Evolutionary conservation across 2,329 filamentous ascomycete genomes (phyloP).

Genomic region (Venturiaceae sp.): DNA sequence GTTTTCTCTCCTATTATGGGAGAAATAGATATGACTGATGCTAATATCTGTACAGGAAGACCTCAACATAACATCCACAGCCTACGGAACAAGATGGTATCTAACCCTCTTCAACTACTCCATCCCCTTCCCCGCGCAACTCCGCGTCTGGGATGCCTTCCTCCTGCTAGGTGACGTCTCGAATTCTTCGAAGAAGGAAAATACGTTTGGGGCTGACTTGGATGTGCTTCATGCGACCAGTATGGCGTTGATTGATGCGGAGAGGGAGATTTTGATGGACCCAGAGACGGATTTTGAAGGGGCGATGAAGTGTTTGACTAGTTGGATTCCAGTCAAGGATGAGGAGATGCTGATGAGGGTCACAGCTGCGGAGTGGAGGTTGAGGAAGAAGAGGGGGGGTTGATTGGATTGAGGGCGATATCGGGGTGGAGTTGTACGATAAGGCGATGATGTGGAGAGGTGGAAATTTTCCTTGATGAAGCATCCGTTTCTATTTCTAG

Average conservation of each 20-base stretch:
- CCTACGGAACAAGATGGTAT: constrained; percentile 97
- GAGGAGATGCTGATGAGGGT: constrained; percentile 91
- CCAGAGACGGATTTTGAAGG: constrained; percentile 98
- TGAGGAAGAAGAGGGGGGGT: constrained; percentile 39
- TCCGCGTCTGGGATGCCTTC: constrained; percentile 96
- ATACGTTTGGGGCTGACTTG: constrained; percentile 52
- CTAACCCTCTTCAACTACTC: constrained; percentile 95
- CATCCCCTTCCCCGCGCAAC: constrained; percentile 85
- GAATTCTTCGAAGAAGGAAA: constrained; percentile 28
- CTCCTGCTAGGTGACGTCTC: constrained; percentile 75
- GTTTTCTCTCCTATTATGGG: constrained; percentile 14
- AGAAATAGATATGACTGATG: not conserved
- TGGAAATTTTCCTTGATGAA: too few species aligned
- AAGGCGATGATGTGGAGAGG: not conserved
- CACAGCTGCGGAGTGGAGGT: constrained; percentile 77
- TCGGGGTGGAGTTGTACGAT: not conserved
- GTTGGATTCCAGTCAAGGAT: constrained; percentile 88
- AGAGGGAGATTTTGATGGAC: constrained; percentile 77
- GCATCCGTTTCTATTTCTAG: too few species aligned
- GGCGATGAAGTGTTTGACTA: constrained; percentile 92
- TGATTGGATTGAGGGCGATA: constrained; percentile 1
- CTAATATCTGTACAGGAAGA: constrained; percentile 44
- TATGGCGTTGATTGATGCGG: constrained; percentile 82
- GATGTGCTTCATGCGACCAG: constrained; percentile 85
- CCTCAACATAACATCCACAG: constrained; percentile 71